Conservation (phyloP, 2,329 filamentous ascomycete species). For the Diplodia sapinea region DNA sequence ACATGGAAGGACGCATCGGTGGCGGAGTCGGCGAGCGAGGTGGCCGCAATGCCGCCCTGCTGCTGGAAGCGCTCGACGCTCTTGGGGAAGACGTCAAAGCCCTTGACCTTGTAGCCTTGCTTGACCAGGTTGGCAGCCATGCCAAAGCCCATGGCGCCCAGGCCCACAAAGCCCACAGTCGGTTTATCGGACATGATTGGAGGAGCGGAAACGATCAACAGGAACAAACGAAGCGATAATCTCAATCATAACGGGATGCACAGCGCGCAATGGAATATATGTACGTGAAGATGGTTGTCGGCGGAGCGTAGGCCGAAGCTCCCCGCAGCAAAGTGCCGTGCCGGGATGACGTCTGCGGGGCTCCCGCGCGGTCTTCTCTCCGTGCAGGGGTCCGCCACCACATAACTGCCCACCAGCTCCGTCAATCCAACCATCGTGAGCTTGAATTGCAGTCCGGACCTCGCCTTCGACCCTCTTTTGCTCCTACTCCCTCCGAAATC, state of each 20-base stretch:
- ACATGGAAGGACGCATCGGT: conserved; percentile 66
- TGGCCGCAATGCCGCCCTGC: conserved; percentile 66
- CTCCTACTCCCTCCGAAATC: neutral
- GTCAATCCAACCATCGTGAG: conserved; percentile 20
- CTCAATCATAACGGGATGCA: neutral
- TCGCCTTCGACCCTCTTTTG: neutral
- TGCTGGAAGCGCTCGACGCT: conserved; percentile 68
- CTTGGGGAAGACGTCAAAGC: conserved; percentile 73
- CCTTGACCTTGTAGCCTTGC: conserved; percentile 69
- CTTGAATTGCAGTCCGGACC: conserved; percentile 2
- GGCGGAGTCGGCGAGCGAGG: conserved; percentile 67
- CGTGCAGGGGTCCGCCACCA: conserved; percentile 12
- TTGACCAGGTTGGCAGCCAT: conserved; percentile 78
- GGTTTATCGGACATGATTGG: conserved; percentile 46
- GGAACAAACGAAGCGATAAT: neutral
- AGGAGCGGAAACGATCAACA: neutral
- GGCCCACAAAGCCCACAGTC: conserved; percentile 71
- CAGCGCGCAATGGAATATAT: conserved; percentile 23
- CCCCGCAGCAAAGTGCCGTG: conserved; percentile 7
- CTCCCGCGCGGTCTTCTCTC: conserved; percentile 20
- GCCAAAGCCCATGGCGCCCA: conserved; percentile 82
- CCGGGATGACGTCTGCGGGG: conserved; percentile 27
- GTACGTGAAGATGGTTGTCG: conserved; percentile 1
- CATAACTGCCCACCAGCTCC: conserved; percentile 19
- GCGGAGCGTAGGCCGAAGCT: conserved; percentile 24